Percentiles rank a stretch among this genome's conserved stretches.
Evolutionary conservation across 2,329 filamentous ascomycete species (phyloP).

Genomic region (Fusarium solani-melongenae): DNA sequence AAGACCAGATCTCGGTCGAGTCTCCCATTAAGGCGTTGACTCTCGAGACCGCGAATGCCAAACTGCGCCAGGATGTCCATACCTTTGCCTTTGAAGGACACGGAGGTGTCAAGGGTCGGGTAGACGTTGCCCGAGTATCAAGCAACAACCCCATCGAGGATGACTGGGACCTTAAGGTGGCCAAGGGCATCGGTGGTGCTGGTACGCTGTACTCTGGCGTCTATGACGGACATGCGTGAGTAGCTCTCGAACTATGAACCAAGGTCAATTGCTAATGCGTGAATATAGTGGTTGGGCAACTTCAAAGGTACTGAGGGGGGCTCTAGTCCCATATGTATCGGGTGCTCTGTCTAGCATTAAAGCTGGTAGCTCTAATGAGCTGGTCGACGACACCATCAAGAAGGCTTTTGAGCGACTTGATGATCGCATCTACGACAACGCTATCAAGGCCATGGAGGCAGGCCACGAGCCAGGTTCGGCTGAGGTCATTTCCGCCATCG

Average conservation of each 20-base stretch:
- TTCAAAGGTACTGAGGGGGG: constrained; percentile 51
- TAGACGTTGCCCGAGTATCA: constrained; percentile 49
- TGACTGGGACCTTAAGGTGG: constrained; percentile 48
- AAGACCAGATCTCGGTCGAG: constrained; percentile 34
- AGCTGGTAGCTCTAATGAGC: constrained; percentile 52
- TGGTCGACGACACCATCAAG: constrained; percentile 66
- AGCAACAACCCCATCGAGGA: constrained; percentile 53
- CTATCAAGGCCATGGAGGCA: constrained; percentile 46
- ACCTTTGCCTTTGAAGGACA: constrained; percentile 45
- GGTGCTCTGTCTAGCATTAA: constrained; percentile 47
- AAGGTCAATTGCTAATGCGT: constrained; percentile 6
- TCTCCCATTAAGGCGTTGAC: constrained; percentile 44
- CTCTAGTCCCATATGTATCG: constrained; percentile 57
- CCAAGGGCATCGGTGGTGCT: constrained; percentile 43
- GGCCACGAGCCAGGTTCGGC: constrained; percentile 43
- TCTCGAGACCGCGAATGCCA: constrained; percentile 45
- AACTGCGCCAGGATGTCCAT: constrained; percentile 45
- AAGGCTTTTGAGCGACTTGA: constrained; percentile 68
- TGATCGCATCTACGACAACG: constrained; percentile 61
- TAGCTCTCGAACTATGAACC: constrained; percentile 1
- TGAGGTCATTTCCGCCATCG: constrained; percentile 46
- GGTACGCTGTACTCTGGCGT: constrained; percentile 52
- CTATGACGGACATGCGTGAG: constrained; percentile 62
- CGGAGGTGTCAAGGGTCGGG: constrained; percentile 42
- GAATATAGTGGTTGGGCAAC: constrained; percentile 54